These are phyloP conservation scores for Artemisia tridentata DNA, from an alignment of 129 eudicot genomes.

Conservation along the genomic window DNA sequence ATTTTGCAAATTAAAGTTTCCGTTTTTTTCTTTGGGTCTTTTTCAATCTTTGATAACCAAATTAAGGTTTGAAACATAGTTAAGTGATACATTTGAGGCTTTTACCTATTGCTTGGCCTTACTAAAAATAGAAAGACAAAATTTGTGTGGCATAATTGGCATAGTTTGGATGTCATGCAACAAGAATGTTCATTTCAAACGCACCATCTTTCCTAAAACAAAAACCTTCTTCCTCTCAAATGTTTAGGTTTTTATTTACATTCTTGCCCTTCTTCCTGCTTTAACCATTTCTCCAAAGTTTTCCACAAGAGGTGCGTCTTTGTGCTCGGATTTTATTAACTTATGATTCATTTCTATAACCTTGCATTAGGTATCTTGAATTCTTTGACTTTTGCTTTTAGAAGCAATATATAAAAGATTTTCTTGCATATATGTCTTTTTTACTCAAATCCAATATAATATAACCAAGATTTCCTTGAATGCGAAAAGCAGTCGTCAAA, in stretches of 20 bases:
- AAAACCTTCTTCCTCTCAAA: constrained; percentile 19
- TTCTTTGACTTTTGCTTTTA: constrained; percentile 1
- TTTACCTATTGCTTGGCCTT: constrained; percentile 5
- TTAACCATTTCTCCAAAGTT: constrained; percentile 5
- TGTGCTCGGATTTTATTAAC: not conserved
- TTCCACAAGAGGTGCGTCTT: constrained; percentile 28
- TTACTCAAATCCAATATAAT: not conserved
- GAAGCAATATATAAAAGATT: constrained; percentile 12
- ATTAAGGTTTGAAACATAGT: no score
- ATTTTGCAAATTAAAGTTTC: no score
- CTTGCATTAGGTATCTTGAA: not conserved
- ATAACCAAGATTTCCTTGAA: not conserved
- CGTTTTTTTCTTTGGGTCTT: not conserved
- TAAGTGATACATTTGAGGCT: no score
- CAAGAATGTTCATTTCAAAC: constrained; percentile 13
- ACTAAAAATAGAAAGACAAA: constrained; percentile 21
- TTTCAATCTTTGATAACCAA: not conserved
- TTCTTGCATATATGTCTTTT: constrained; percentile 5
- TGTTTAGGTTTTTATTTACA: constrained; percentile 7
- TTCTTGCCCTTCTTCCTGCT: constrained; percentile 1
- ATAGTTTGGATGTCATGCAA: constrained; percentile 14
- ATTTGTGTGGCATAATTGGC: constrained; percentile 1
- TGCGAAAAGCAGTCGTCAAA: not conserved
- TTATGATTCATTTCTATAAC: not conserved
- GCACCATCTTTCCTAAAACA: constrained; percentile 2